Conservation (phyloP, 2,329 filamentous ascomycete genomes). For the Xylariomycetidae sp. region DNA sequence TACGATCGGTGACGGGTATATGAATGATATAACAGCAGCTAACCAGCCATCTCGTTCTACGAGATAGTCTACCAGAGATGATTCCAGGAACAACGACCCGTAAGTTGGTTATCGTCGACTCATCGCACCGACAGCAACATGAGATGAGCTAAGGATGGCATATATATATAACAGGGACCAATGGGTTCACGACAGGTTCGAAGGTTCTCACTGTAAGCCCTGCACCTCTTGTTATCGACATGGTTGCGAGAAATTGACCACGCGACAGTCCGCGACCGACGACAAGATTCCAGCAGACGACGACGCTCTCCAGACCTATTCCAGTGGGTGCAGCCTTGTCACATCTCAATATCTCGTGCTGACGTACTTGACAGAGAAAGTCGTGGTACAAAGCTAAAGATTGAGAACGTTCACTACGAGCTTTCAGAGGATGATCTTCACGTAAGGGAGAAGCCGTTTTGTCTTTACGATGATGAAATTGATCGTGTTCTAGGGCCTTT, state of each 20-base stretch:
- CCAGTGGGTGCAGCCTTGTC: constrained; percentile 10
- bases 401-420: constrained; percentile 92
- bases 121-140: too few species aligned
- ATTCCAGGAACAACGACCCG: constrained; percentile 65
- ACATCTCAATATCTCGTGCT: constrained; percentile 10
- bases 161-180: constrained; percentile 44
- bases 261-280: constrained; percentile 18
- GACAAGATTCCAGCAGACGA: constrained; percentile 17
- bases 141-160: too few species aligned
- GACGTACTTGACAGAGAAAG: constrained; percentile 36
- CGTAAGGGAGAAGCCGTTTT: constrained; percentile 39
- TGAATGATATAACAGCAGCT: constrained; percentile 36
- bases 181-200: constrained; percentile 91
- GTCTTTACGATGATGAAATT: constrained; percentile 12
- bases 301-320: constrained; percentile 37
- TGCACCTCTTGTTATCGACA: too few species aligned
- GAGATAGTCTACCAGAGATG: constrained; percentile 50
- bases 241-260: background rate
- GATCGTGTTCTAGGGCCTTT: constrained; percentile 61
- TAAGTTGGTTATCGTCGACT: too few species aligned
- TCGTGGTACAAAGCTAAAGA: constrained; percentile 66
- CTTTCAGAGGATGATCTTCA: constrained; percentile 79
- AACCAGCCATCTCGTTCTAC: constrained; percentile 46
- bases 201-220: constrained; percentile 58
- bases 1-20: constrained; percentile 30